Base-by-base conservation (phyloP, 2,329 filamentous ascomycete species). In the Trichoderma sp. region DNA sequence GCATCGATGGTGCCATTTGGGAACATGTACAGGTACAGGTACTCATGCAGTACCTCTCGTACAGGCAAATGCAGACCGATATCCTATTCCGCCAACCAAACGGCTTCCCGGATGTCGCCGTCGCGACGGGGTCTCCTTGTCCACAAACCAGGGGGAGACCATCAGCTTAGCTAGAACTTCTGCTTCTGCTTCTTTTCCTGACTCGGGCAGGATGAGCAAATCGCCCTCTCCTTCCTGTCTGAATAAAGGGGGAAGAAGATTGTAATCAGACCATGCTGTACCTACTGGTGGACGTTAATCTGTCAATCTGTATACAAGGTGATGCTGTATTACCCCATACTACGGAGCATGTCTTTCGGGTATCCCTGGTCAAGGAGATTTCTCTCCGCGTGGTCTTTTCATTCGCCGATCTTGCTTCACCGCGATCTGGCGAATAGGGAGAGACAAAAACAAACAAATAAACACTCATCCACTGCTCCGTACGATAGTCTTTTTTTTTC, bases 41-140 rank as follows among this genome's bases (percentile, higher is more conserved):
- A 41, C 56, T 33, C 14, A 16, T 38, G 31, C 41, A 31, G 21
- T 9, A 21, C 14, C 29, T 29, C 6, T 3, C 14, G 35, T 38
- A 16, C 68, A 9, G 9, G n/a, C 29, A 6, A 6, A 56, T 64
- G 60, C 38, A 64, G 29, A 38, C 59, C 59, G 41, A 64, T 38
- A 56, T 73, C 60, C 60, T 64, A n/a, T 62, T 73, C 16, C 60
- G 11, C 31, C 41, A 24, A 41, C 50, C 35, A 53, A 50, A 24
- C 59, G n/a, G 60, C 60, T 21, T 73, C 69, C 50, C 59, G 41
- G 29, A 65, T 65, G 63, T 73, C 69, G 69, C 69, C 69, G 69
- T 56, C 41, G 29, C 69, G 31, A 33, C 31, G 18, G 45, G 45
- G 31, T 8, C 24, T 31, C 24, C 50, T 59, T 59, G 29, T 16